Evolutionary conservation across 1,139 yeast genomes (phyloP).

Genomic region (Blastobotrys aristatus): DNA sequence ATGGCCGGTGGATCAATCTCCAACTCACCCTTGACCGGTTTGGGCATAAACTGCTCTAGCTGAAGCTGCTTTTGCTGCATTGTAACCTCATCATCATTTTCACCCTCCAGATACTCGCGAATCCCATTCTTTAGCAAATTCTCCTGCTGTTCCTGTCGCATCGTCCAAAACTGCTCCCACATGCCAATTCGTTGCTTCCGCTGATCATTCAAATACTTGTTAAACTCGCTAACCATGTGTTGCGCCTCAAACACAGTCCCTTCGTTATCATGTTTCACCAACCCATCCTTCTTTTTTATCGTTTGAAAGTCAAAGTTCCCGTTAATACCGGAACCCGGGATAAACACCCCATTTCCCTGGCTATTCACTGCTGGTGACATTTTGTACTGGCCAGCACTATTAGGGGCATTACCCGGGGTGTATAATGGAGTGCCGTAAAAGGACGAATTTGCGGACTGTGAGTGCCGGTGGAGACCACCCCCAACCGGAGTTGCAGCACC

Average conservation of each 20-base stretch:
- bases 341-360: conserved; percentile 17
- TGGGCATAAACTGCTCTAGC: conserved; percentile 8
- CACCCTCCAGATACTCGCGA: conserved; percentile 14
- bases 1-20: conserved; percentile 22
- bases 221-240: conserved; percentile 31
- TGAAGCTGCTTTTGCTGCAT: conserved; percentile 10
- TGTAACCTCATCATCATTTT: conserved; percentile 11
- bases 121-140: conserved; percentile 14
- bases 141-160: conserved; percentile 18
- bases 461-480: neutral
- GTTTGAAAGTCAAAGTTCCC: conserved; percentile 30
- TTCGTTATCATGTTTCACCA: conserved; percentile 4
- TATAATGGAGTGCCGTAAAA: neutral
- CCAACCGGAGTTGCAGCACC: neutral
- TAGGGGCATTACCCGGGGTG: neutral
- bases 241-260: conserved; percentile 27
- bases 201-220: conserved; percentile 27
- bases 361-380: neutral
- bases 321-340: conserved; percentile 30
- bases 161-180: conserved; percentile 35
- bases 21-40: conserved; percentile 25
- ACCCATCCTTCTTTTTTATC: neutral
- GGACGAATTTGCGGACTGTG: neutral
- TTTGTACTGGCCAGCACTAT: neutral
- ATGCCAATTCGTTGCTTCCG: conserved; percentile 27